Evolutionary conservation across 1,284 basidiomycete species (phyloP).

Genomic region (Kwoniella shivajii): DNA sequence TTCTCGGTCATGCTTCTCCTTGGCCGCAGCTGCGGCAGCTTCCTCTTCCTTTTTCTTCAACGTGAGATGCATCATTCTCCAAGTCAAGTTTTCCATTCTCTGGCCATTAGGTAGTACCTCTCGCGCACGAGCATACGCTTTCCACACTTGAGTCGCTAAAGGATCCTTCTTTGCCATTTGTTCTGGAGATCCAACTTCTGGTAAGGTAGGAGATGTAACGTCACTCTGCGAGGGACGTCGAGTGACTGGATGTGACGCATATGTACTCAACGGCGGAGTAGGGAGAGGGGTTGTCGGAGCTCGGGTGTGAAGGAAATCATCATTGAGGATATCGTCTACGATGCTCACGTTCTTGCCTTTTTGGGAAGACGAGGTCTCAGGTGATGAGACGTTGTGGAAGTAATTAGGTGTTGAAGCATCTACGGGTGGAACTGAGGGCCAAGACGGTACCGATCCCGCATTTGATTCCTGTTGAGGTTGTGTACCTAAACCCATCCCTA

Average conservation of each 20-base stretch:
- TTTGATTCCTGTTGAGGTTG: constrained; percentile 14
- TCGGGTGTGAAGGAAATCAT: constrained; percentile 44
- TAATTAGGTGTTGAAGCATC: constrained; percentile 14
- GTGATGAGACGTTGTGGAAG: constrained; percentile 18
- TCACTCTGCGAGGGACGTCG: constrained; percentile 40
- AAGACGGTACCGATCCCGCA: background rate
- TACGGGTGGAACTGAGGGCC: background rate
- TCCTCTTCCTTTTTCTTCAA: constrained; percentile 45
- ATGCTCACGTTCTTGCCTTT: constrained; percentile 25
- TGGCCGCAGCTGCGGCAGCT: constrained; percentile 26
- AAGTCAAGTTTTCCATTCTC: constrained; percentile 95
- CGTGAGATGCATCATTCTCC: constrained; percentile 98
- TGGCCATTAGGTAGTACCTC: constrained; percentile 85
- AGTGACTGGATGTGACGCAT: constrained; percentile 22
- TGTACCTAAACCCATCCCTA: constrained; percentile 49
- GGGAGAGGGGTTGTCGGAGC: constrained; percentile 29
- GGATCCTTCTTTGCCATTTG: constrained; percentile 69
- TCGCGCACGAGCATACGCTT: constrained; percentile 89
- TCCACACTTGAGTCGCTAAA: constrained; percentile 93
- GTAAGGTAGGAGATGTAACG: constrained; percentile 24
- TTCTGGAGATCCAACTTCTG: constrained; percentile 32
- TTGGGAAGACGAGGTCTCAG: constrained; percentile 4
- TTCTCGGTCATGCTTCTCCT: constrained; percentile 17
- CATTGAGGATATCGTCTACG: constrained; percentile 48
- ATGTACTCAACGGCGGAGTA: constrained; percentile 24